phyloP scores from a whole-genome alignment of 495 filamentous ascomycete genomes.

The Pyrenopolyporus hunteri region DNA sequence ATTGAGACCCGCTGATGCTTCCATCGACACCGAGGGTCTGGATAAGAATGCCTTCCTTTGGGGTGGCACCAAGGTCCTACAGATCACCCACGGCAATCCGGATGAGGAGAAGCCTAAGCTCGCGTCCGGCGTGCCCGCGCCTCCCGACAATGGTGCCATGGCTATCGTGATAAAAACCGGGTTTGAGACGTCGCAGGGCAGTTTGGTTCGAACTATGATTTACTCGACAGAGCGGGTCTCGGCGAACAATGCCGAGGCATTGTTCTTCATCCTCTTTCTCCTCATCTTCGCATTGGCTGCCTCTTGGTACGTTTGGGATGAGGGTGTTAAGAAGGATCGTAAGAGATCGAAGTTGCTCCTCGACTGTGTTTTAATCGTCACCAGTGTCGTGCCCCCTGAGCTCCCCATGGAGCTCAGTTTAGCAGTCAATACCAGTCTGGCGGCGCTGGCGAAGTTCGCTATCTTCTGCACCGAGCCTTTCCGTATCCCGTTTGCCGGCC shows the following conservation, averaged over 20 bases:
- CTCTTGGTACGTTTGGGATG: conserved; percentile 99
- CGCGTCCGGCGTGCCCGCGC: conserved; percentile 70
- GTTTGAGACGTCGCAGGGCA: conserved; percentile 98
- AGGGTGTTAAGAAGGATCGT: conserved; percentile 89
- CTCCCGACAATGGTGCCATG: conserved; percentile 92
- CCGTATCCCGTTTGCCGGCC: conserved; percentile 96
- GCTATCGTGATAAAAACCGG: conserved; percentile 96
- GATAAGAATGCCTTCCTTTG: conserved; percentile 97
- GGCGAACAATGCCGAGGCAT: conserved; percentile 91
- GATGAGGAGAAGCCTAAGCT: conserved; percentile 72
- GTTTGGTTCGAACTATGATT: conserved; percentile 98
- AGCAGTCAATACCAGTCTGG: conserved; percentile 98
- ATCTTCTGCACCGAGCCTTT: conserved; percentile 99
- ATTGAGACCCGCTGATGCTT: conserved; percentile 82
- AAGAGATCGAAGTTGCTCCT: conserved; percentile 97
- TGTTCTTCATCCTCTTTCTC: conserved; percentile 96
- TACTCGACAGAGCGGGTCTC: conserved; percentile 99
- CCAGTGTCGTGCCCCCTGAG: conserved; percentile 95
- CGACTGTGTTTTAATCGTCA: conserved; percentile 96
- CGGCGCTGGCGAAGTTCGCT: conserved; percentile 89
- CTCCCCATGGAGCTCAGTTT: conserved; percentile 97
- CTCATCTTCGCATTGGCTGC: conserved; percentile 95
- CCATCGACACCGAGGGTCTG: conserved; percentile 84
- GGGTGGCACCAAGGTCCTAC: conserved; percentile 96
- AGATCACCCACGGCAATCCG: conserved; percentile 83